phyloP scores from a whole-genome alignment of 441 rosid species.

The Raphanus hybrid region DNA sequence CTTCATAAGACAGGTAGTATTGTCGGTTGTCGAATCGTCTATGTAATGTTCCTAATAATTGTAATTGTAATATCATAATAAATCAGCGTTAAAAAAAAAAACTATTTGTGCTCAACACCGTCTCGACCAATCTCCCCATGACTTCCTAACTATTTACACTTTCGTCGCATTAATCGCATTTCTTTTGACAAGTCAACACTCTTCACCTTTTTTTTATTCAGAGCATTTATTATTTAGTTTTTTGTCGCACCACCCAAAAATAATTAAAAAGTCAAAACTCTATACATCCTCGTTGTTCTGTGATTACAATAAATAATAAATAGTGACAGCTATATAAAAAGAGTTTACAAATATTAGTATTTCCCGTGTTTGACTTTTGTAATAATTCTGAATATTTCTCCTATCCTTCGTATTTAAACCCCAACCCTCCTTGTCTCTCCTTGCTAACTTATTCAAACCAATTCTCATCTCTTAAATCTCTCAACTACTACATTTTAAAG shows the following conservation, averaged over 20 bases:
- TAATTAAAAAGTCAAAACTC: not conserved
- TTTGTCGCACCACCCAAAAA: not conserved
- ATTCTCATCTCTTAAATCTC: not conserved
- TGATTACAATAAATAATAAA: not conserved
- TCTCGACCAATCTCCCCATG: not conserved
- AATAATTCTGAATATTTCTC: not conserved
- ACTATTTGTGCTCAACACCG: slow-evolving; percentile 1
- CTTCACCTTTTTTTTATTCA: not conserved
- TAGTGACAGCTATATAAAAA: not conserved
- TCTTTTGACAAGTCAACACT: not conserved
- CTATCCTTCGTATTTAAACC: not conserved
- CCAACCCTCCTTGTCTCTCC: slow-evolving; percentile 1
- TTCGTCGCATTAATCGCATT: not conserved
- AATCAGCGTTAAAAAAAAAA: too few species aligned
- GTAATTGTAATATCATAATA: too few species aligned
- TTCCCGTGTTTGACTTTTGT: not conserved
- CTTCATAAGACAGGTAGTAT: too few species aligned
- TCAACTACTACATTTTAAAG: not conserved
- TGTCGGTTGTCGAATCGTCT: too few species aligned
- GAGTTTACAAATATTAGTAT: not conserved
- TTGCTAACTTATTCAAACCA: not conserved
- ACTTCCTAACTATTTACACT: not conserved
- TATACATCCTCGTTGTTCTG: not conserved
- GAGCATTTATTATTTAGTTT: not conserved
- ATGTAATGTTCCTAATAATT: too few species aligned